Percentiles rank a stretch among this genome's conserved stretches.
These are phyloP conservation scores for Neonectria sp. DNA, from an alignment of 2,329 filamentous ascomycete genomes.

Conservation along the genomic window DNA sequence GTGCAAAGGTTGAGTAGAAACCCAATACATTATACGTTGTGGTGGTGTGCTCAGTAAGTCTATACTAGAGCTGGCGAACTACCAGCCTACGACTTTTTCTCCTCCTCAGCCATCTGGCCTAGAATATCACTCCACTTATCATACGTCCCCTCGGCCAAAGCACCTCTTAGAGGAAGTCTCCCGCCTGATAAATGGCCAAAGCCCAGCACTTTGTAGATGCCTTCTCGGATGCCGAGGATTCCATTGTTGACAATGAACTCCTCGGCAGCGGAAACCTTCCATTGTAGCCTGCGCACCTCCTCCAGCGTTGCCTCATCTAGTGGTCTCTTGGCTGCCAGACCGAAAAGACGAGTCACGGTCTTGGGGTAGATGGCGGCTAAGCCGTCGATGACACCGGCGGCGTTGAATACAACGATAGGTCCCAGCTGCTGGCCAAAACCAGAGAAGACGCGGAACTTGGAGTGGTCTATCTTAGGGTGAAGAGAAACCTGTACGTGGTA, in stretches of 20 bases:
- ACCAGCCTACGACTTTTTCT: slow-evolving; percentile 20
- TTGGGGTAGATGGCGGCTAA: slow-evolving; percentile 76
- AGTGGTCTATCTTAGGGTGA: slow-evolving; percentile 70
- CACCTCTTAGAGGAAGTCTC: slow-evolving; percentile 70
- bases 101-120: slow-evolving; percentile 32
- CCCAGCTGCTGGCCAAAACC: slow-evolving; percentile 77
- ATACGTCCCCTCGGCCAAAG: slow-evolving; percentile 61
- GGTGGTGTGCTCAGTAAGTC: not conserved
- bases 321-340: slow-evolving; percentile 56
- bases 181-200: slow-evolving; percentile 72
- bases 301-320: slow-evolving; percentile 60
- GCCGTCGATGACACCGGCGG: slow-evolving; percentile 77
- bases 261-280: slow-evolving; percentile 72
- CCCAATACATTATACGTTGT: too few relatives aligned
- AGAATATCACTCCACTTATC: slow-evolving; percentile 35
- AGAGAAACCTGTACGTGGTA: slow-evolving; percentile 73
- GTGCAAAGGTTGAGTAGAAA: too few relatives aligned
- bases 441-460: slow-evolving; percentile 72
- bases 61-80: not conserved
- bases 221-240: slow-evolving; percentile 76
- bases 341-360: slow-evolving; percentile 71
- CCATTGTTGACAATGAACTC: slow-evolving; percentile 74
- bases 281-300: slow-evolving; percentile 72
- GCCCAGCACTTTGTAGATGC: slow-evolving; percentile 68
- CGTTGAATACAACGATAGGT: slow-evolving; percentile 74